phyloP scores from a whole-genome alignment of 2,329 filamentous ascomycete species.

The Capronia americana region DNA sequence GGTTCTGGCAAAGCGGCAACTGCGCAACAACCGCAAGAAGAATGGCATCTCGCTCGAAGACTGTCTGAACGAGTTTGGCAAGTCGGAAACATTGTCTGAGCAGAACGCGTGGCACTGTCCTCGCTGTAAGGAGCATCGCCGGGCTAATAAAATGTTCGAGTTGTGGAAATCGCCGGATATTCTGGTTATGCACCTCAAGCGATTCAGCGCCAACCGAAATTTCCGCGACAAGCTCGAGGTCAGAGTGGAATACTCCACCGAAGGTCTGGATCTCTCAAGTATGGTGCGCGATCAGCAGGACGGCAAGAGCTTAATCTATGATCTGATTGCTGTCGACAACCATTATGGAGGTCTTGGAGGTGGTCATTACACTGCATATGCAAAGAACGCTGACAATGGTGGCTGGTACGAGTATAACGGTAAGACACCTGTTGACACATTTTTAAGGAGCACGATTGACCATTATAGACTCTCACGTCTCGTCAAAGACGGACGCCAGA shows the following conservation, averaged over 20 bases:
- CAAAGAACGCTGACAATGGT: slow-evolving; percentile 86
- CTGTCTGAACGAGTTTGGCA: slow-evolving; percentile 92
- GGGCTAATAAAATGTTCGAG: slow-evolving; percentile 94
- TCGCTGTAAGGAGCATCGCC: slow-evolving; percentile 89
- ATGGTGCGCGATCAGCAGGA: slow-evolving; percentile 81
- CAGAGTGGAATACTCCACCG: slow-evolving; percentile 87
- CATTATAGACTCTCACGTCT: slow-evolving; percentile 73
- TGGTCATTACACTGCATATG: slow-evolving; percentile 94
- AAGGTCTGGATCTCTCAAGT: slow-evolving; percentile 80
- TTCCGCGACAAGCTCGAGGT: slow-evolving; percentile 92
- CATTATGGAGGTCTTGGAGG: slow-evolving; percentile 93
- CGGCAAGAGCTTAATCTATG: slow-evolving; percentile 83
- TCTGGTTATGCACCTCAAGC: slow-evolving; percentile 91
- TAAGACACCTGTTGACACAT: slow-evolving; percentile 53
- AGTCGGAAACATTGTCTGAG: slow-evolving; percentile 90
- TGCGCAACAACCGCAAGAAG: slow-evolving; percentile 70
- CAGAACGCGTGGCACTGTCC: slow-evolving; percentile 98
- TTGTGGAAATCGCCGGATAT: slow-evolving; percentile 97
- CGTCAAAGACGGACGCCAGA: slow-evolving; percentile 64
- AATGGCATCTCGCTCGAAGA: slow-evolving; percentile 84
- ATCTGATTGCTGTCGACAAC: slow-evolving; percentile 94
- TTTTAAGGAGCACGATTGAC: not conserved
- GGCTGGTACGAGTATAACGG: slow-evolving; percentile 98
- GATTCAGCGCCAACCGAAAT: slow-evolving; percentile 83
- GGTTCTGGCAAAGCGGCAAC: slow-evolving; percentile 67